These are phyloP conservation scores for Pneumocystis murina DNA, from an alignment of 1,139 yeast genomes.

Conservation along the genomic window DNA sequence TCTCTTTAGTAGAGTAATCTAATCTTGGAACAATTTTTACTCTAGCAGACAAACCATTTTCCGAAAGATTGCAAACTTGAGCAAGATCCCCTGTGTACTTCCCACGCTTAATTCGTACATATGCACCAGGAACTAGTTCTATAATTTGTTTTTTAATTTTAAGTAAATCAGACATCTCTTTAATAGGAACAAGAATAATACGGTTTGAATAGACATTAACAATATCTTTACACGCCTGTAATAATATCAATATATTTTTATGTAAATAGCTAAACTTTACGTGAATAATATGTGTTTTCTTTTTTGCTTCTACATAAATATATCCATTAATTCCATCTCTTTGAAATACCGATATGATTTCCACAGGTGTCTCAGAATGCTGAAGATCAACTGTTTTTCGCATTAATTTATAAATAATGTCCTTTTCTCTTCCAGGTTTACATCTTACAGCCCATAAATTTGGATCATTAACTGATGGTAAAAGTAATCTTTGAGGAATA, in stretches of 20 bases:
- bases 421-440: conserved; percentile 86
- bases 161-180: conserved; percentile 84
- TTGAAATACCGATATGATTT: conserved; percentile 82
- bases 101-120: conserved; percentile 81
- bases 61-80: conserved; percentile 80
- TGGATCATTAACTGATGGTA: conserved; percentile 95
- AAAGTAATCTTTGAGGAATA: conserved; percentile 80
- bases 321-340: conserved; percentile 86
- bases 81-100: conserved; percentile 88
- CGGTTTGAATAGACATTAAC: conserved; percentile 54
- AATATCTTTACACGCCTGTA: conserved; percentile 61
- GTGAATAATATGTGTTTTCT: conserved; percentile 71
- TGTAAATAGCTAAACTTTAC: conserved; percentile 20
- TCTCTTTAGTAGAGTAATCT: conserved; percentile 67
- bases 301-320: conserved; percentile 84
- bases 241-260: not conserved
- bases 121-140: conserved; percentile 79
- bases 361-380: conserved; percentile 44
- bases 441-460: conserved; percentile 92
- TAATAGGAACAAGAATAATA: conserved; percentile 80
- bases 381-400: conserved; percentile 64
- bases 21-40: conserved; percentile 83
- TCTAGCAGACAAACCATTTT: conserved; percentile 85
- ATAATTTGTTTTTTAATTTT: conserved; percentile 85
- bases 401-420: conserved; percentile 65